These are phyloP conservation scores for Asterella californica DNA, from an alignment of 225 moss, liverwort and hornwort genomes.

Conservation along the genomic window DNA sequence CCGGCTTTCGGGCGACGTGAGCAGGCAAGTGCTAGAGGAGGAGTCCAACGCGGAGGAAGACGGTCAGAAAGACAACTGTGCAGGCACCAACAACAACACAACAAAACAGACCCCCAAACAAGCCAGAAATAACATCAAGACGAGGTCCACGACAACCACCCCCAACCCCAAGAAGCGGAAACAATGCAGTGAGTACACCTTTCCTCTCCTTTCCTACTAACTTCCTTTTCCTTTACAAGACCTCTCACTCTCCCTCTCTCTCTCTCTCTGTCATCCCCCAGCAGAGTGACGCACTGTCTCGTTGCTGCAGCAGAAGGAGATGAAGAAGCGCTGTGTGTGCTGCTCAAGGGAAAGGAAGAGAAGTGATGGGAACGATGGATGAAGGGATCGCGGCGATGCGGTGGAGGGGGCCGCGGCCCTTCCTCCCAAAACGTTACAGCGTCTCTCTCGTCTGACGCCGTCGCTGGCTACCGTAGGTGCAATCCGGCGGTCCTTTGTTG, in stretches of 20 bases:
- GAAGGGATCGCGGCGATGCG: neutral
- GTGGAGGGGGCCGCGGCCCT: neutral
- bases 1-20: neutral
- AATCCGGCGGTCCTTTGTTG: neutral
- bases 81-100: slow-evolving; percentile 2
- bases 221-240: neutral
- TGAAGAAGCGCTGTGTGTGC: neutral
- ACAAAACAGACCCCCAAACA: slow-evolving; percentile 2
- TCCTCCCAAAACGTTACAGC: neutral
- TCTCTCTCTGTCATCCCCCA: too few species aligned
- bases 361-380: neutral
- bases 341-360: neutral
- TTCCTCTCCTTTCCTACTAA: neutral
- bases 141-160: neutral
- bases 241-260: neutral
- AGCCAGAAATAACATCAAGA: neutral
- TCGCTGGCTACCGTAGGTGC: neutral
- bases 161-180: neutral
- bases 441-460: slow-evolving; percentile 1
- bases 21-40: neutral
- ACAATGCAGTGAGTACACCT: neutral
- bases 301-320: neutral
- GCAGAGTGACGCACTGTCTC: neutral
- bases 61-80: neutral
- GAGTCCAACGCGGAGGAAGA: neutral